Evolutionary conservation across 2,329 filamentous ascomycete genomes (phyloP), one percentile per base, ranked within the genome.

Genomic region (Aspergillus unguis): DNA sequence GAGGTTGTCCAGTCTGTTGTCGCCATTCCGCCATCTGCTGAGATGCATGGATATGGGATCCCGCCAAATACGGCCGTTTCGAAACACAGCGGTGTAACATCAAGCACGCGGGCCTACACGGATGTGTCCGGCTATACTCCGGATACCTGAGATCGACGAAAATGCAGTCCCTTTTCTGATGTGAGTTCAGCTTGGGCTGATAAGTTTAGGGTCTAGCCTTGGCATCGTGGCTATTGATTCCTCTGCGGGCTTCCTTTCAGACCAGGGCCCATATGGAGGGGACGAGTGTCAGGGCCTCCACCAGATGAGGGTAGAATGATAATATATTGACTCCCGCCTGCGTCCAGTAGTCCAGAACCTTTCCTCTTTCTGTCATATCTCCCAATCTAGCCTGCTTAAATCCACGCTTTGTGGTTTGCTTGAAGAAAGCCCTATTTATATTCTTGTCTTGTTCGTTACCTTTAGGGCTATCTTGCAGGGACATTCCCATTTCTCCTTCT

Each of bases 71-170:
- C 38, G 23, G 38, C 37, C 46, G 17, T 25, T 53, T 53, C 52
- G 56, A 56, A 58, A 58, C 53, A 32, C 41, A 41, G 40, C 42
- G 44, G 56, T 58, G 53, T 54, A 53, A 48, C 44, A 48, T 45
- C 44, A 41, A 47, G 32, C 56, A 56, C 41, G 46, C 48, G 55
- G 28, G 35, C 11, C 41, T 49, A 33, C 28, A 55, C 43, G 44
- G 40, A 44, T 51, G 45, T 48, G 28, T 43, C 23, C 17, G 38
- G 46, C 10, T 52, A 50, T 51, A 46, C 49, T 51, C 49, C 49
- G 49, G 43, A 51, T 41, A 46, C 43, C 52, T 57, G 49, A 47
- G 49, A 42, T 50, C 43, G 29, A 25, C 52, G 33, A 47, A 25
- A 11, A 40, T 28, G 27, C 32, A 40, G 17, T 28, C 36, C 45